phyloP scores from a whole-genome alignment of 805 yeast genomes.

The Saccharomycopsis guyanensis region DNA sequence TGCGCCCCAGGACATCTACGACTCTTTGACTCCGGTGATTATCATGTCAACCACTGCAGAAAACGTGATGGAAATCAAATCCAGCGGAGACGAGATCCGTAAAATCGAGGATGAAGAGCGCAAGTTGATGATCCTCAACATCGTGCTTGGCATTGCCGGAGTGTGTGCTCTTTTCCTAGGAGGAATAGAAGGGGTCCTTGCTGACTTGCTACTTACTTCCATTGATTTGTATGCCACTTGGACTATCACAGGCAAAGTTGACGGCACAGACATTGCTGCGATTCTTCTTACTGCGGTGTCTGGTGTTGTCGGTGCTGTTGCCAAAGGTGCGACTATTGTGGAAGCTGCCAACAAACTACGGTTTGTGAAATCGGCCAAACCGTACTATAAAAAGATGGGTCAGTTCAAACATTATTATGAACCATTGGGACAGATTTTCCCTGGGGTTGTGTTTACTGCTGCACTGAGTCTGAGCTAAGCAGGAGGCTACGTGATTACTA shows the following conservation, averaged over 20 bases:
- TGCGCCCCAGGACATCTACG: constrained; percentile 13
- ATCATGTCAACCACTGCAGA: constrained; percentile 3
- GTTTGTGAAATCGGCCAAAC: not conserved
- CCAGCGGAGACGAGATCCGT: constrained; percentile 3
- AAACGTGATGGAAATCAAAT: constrained; percentile 9
- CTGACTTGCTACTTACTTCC: constrained; percentile 1
- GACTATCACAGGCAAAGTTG: constrained; percentile 6
- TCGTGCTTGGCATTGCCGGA: constrained; percentile 12
- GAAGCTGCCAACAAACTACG: not conserved
- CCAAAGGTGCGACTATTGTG: not conserved
- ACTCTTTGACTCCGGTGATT: constrained; percentile 12
- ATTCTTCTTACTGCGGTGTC: constrained; percentile 3
- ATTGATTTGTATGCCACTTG: constrained; percentile 1
- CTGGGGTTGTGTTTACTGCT: too few relatives aligned
- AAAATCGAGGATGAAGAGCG: constrained; percentile 9
- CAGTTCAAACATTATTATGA: not conserved
- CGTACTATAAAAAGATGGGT: not conserved
- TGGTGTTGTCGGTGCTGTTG: constrained; percentile 1
- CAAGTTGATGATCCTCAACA: constrained; percentile 13
- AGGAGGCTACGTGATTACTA: too few relatives aligned
- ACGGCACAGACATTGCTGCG: not conserved
- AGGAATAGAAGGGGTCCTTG: constrained; percentile 4
- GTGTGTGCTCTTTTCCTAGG: constrained; percentile 12
- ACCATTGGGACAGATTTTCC: not conserved
- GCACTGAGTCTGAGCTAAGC: too few relatives aligned